These are phyloP conservation scores for Umbelopsis sp. DNA, from an alignment of 192 early-diverging fungal species.

Conservation along the genomic window DNA sequence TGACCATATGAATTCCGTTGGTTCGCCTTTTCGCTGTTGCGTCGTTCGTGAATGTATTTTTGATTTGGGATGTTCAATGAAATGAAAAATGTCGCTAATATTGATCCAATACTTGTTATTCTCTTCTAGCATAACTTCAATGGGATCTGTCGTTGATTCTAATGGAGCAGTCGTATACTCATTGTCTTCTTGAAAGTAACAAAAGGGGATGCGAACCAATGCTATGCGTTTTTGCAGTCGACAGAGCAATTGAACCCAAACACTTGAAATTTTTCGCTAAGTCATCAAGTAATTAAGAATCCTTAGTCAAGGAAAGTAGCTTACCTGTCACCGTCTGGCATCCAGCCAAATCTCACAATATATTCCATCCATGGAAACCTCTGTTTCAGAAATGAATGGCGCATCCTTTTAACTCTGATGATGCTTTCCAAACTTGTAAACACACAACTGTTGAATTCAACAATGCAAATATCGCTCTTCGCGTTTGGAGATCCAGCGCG, in stretches of 20 bases:
- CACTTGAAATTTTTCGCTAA: slow-evolving; percentile 32
- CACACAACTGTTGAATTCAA: slow-evolving; percentile 48
- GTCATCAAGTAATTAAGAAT: not conserved
- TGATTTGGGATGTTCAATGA: slow-evolving; percentile 25
- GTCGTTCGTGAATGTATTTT: not conserved
- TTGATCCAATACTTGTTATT: slow-evolving; percentile 62
- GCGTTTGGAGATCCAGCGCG: slow-evolving; percentile 64
- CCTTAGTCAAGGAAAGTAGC: too few relatives aligned
- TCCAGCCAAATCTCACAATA: slow-evolving; percentile 67
- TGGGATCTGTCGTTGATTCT: slow-evolving; percentile 26
- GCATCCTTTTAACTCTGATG: slow-evolving; percentile 50
- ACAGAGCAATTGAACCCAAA: slow-evolving; percentile 63
- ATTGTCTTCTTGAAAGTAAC: slow-evolving; percentile 36
- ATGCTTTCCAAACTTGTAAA: slow-evolving; percentile 28
- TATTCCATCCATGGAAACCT: slow-evolving; percentile 73
- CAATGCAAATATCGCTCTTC: slow-evolving; percentile 51
- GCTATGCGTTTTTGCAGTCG: slow-evolving; percentile 55
- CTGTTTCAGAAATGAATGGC: slow-evolving; percentile 37
- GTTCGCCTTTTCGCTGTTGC: not conserved
- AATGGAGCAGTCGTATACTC: not conserved
- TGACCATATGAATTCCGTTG: slow-evolving; percentile 50
- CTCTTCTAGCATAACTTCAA: slow-evolving; percentile 59
- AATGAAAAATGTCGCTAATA: slow-evolving; percentile 49
- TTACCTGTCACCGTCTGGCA: slow-evolving; percentile 58
- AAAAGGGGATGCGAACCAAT: slow-evolving; percentile 52